These are phyloP conservation scores for Fonsecaea pedrosoi DNA, from an alignment of 2,329 filamentous ascomycete species.

Conservation along the genomic window DNA sequence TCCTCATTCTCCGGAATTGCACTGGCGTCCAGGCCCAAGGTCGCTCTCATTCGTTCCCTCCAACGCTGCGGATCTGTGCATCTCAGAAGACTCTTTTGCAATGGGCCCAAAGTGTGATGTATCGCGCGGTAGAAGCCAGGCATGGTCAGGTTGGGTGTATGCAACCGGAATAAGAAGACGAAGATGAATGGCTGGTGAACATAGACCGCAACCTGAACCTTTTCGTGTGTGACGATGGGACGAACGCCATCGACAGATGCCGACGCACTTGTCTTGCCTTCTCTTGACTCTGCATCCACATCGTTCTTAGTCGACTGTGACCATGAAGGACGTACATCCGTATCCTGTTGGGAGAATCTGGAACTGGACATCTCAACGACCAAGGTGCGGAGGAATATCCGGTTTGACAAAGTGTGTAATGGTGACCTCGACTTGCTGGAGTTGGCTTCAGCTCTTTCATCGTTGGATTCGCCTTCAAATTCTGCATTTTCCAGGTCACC, in stretches of 20 bases:
- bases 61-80: conserved; percentile 55
- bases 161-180: conserved; percentile 56
- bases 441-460: conserved; percentile 34
- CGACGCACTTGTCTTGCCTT: conserved; percentile 35
- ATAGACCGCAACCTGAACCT: conserved; percentile 38
- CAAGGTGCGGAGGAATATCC: conserved; percentile 48
- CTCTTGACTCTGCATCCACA: neutral
- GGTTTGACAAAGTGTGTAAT: conserved; percentile 28
- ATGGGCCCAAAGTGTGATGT: conserved; percentile 56
- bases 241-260: conserved; percentile 35
- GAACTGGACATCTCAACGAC: conserved; percentile 44
- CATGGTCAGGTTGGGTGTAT: conserved; percentile 50
- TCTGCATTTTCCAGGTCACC: conserved; percentile 50
- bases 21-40: conserved; percentile 16
- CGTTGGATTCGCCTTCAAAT: conserved; percentile 45
- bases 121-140: conserved; percentile 56
- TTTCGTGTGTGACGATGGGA: conserved; percentile 35
- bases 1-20: conserved; percentile 3
- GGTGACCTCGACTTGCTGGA: conserved; percentile 5
- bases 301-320: neutral
- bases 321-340: neutral
- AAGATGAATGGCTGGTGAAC: conserved; percentile 59
- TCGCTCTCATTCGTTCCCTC: conserved; percentile 45
- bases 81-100: conserved; percentile 54
- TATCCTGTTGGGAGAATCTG: conserved; percentile 13